Percentiles rank a stretch among this genome's conserved stretches.
These are phyloP conservation scores for Chrysosphaeria jannelii DNA, from an alignment of 2,329 filamentous ascomycete species.

Conservation along the genomic window DNA sequence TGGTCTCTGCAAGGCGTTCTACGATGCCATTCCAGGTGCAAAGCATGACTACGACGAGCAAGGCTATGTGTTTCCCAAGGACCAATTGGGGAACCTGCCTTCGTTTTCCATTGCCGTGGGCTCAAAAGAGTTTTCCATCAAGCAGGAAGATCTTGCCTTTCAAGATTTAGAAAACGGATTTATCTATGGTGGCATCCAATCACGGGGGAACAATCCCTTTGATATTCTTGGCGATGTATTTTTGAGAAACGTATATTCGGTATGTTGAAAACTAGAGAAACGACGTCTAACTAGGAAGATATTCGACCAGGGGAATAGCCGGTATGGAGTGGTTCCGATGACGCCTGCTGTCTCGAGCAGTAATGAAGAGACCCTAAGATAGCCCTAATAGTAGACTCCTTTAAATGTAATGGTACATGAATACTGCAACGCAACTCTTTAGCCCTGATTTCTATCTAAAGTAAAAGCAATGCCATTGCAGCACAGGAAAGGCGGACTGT, in stretches of 20 bases:
- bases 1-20: constrained; percentile 26
- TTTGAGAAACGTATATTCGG: constrained; percentile 32
- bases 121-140: constrained; percentile 23
- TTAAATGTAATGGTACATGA: too few relatives aligned
- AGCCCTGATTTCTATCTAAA: too few relatives aligned
- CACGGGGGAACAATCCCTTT: constrained; percentile 23
- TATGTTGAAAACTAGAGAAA: constrained; percentile 13
- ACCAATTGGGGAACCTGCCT: constrained; percentile 22
- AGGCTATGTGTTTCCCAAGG: constrained; percentile 31
- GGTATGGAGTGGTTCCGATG: constrained; percentile 28
- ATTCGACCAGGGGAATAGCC: constrained; percentile 29
- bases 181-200: constrained; percentile 35
- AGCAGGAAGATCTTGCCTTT: constrained; percentile 32
- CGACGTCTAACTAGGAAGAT: too few relatives aligned
- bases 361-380: too few relatives aligned
- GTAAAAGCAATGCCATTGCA: too few relatives aligned
- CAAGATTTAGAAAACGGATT: constrained; percentile 20
- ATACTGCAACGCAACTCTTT: too few relatives aligned
- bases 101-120: constrained; percentile 32
- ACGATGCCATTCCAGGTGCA: constrained; percentile 29
- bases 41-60: constrained; percentile 23
- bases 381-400: too few relatives aligned
- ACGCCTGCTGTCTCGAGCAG: too few relatives aligned
- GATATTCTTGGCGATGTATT: constrained; percentile 35
- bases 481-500: too few relatives aligned